Base-by-base conservation (phyloP, 345 rosid genomes). In the Turnera subulata region DNA sequence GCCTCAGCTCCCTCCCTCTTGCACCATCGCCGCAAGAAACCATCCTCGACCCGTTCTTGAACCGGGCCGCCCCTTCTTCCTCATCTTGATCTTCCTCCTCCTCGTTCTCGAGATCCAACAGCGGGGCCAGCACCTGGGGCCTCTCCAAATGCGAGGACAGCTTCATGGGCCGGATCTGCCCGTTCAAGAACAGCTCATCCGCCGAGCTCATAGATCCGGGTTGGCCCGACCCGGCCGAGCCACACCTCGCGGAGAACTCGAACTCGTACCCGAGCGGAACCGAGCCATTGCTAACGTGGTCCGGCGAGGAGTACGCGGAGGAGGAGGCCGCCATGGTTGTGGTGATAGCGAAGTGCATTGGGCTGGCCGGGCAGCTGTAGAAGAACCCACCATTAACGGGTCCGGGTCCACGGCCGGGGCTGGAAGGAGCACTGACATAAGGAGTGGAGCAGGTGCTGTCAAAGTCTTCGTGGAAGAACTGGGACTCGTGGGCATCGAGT, bases 141-240 rank as follows among this genome's bases (percentile, higher is more conserved):
- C 70, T 76, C 72, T 87, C 88, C 76, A 93, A 72, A 68, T 89
- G 99, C 5, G 88, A 68, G 1, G 92, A 87, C 0, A 93, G 89
- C 84, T 87, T 89, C 96, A 87, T 82, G 50, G 99, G 97, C 33
- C 88, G 80, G 85, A 93, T 93, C 83, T 84, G 79, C 11, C 99
- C 99, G 64, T 93, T 82, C 11, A 83, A 70, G 82, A 89, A 89
- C 23, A 89, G 71, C 76, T 89, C 99, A 58, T 93, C 99, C 1
- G 99, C 99, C 0, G 97, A 93, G 47, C 79, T 84, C 97, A 93
- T 92, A 1, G 94, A 79, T 47, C 86, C 85, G 12, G 76, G 18
- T 0, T 53, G 67, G 37, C 74, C 74, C 50, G 70, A 78, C 63
- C 84, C 80, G 57, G 76, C 24, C 0, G 73, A 65, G 56, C 73